Conservation (phyloP, 2,329 filamentous ascomycete genomes). For the Epichloe festucae region DNA sequence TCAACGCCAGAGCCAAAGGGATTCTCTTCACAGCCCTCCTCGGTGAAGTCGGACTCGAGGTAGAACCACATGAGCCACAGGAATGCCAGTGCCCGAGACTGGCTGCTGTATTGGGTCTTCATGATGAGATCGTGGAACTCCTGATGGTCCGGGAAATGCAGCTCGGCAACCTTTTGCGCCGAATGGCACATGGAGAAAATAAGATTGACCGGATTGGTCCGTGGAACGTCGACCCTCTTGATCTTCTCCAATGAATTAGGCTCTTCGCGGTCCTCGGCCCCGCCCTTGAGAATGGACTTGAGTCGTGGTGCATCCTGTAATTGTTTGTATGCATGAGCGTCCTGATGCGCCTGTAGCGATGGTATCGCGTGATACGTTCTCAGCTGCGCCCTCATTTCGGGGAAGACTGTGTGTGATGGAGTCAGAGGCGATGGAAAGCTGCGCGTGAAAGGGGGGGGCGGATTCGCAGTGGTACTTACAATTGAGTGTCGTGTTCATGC, state of each 20-base stretch:
- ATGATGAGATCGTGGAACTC: conserved; percentile 98
- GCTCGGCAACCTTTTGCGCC: conserved; percentile 80
- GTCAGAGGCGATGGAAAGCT: not conserved
- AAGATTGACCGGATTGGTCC: conserved; percentile 93
- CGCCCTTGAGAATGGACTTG: conserved; percentile 95
- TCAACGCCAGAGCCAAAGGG: conserved; percentile 69
- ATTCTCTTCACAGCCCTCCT: conserved; percentile 77
- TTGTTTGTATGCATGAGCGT: conserved; percentile 93
- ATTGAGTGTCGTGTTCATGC: conserved; percentile 98
- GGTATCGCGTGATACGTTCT: conserved; percentile 97
- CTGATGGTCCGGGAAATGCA: conserved; percentile 72
- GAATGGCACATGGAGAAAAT: conserved; percentile 90
- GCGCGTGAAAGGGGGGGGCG: no score
- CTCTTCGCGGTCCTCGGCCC: conserved; percentile 78
- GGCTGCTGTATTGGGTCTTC: conserved; percentile 70
- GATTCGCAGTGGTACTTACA: conserved; percentile 44
- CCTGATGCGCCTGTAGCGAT: conserved; percentile 86
- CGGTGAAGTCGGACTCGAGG: conserved; percentile 85
- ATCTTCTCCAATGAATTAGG: conserved; percentile 76
- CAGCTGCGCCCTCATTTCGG: conserved; percentile 95
- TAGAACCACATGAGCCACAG: conserved; percentile 99
- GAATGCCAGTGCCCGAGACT: conserved; percentile 75
- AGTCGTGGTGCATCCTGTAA: conserved; percentile 89
- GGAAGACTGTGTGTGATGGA: conserved; percentile 59
- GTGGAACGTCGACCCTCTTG: conserved; percentile 47